Percentiles rank a stretch among this genome's conserved stretches.
Evolutionary conservation across 106 monocot species (phyloP).

Genomic region (Acanthochlamys bracteata): DNA sequence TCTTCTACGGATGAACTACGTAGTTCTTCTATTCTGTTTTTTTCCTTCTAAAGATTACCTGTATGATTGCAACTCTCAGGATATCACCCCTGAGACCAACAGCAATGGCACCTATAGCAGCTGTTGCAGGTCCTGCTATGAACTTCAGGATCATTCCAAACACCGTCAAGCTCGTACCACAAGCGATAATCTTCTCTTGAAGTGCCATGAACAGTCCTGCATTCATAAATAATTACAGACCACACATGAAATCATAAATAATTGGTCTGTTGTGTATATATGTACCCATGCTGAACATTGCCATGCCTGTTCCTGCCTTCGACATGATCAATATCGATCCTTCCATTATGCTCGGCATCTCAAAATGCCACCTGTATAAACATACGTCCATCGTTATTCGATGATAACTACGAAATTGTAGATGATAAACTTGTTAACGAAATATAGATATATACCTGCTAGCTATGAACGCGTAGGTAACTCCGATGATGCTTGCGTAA

Average conservation of each 20-base stretch:
- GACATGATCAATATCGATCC: constrained; percentile 68
- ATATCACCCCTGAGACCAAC: constrained; percentile 62
- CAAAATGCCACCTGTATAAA: constrained; percentile 46
- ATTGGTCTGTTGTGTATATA: too few relatives aligned
- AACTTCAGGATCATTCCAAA: constrained; percentile 54
- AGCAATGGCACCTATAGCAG: constrained; percentile 48
- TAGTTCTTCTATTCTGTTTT: not conserved
- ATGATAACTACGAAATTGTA: too few relatives aligned
- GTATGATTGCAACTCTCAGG: constrained; percentile 62
- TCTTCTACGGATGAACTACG: not conserved
- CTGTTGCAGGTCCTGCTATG: constrained; percentile 56
- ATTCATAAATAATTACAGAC: too few relatives aligned
- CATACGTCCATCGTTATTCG: not conserved
- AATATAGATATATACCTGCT: constrained; percentile 29
- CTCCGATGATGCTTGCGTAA: constrained; percentile 52
- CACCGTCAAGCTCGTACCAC: constrained; percentile 35
- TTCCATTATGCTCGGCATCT: constrained; percentile 52
- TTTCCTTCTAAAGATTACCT: constrained; percentile 24
- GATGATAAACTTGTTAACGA: too few relatives aligned
- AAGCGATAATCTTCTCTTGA: constrained; percentile 66
- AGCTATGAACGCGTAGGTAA: constrained; percentile 47
- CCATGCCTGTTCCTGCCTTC: constrained; percentile 59
- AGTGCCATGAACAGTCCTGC: constrained; percentile 80
- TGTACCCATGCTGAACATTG: constrained; percentile 78
- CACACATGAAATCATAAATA: too few relatives aligned